These are phyloP conservation scores for Byssochlamys sp. DNA, from an alignment of 2,329 filamentous ascomycete species.

Conservation along the genomic window DNA sequence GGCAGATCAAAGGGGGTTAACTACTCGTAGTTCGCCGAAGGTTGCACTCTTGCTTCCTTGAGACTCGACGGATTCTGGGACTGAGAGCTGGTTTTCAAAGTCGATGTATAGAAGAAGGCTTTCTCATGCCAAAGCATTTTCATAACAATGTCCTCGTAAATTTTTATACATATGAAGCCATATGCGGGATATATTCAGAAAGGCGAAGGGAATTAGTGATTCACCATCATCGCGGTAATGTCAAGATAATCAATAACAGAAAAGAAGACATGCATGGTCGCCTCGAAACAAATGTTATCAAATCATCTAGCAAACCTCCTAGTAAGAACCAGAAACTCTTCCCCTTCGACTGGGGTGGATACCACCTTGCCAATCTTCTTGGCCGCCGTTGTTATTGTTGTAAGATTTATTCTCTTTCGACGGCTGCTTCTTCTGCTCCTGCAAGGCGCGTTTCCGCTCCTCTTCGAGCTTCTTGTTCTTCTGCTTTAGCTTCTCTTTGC, in stretches of 20 bases:
- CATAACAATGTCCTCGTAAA: neutral
- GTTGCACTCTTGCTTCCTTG: no score
- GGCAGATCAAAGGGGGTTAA: no score
- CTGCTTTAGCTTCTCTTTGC: slow-evolving; percentile 65
- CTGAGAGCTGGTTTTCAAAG: no score
- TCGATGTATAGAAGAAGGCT: neutral
- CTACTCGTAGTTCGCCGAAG: no score
- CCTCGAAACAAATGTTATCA: neutral
- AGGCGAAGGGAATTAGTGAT: neutral
- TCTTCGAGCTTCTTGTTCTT: slow-evolving; percentile 82
- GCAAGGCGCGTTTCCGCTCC: slow-evolving; percentile 47
- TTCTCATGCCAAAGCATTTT: neutral
- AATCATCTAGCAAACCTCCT: slow-evolving; percentile 1
- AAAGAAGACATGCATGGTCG: neutral
- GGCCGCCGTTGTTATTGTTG: slow-evolving; percentile 13
- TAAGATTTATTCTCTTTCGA: slow-evolving; percentile 36
- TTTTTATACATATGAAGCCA: neutral
- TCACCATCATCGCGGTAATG: neutral
- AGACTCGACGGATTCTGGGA: no score
- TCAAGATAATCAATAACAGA: neutral
- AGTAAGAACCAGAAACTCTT: slow-evolving; percentile 17
- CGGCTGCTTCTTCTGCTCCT: slow-evolving; percentile 40
- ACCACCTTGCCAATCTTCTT: slow-evolving; percentile 24
- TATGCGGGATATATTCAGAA: neutral
- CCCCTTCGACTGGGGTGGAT: slow-evolving; percentile 38